Evolutionary conservation across 495 filamentous ascomycete genomes (phyloP).

Genomic region (Hypomontagnella submonticulosa): DNA sequence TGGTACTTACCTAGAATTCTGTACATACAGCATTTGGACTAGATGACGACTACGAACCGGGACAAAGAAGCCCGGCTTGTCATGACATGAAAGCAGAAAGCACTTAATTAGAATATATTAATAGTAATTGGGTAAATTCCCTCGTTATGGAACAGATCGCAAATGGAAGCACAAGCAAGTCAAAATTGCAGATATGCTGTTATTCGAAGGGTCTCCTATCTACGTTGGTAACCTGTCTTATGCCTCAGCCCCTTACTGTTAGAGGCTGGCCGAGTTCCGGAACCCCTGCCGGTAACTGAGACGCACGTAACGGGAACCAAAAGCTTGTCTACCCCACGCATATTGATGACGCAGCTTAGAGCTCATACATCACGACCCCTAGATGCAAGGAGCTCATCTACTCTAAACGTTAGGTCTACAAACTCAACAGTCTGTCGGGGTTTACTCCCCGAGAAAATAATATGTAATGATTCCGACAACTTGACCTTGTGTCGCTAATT

Average conservation of each 20-base stretch:
- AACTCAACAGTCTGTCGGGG: background rate
- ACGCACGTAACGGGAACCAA: constrained; percentile 11
- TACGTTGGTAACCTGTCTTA: background rate
- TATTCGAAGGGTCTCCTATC: too few species aligned
- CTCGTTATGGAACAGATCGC: too few species aligned
- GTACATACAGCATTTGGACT: constrained; percentile 37
- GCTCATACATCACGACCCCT: constrained; percentile 3
- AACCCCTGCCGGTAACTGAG: constrained; percentile 22
- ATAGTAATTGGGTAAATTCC: constrained; percentile 30
- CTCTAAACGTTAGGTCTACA: background rate
- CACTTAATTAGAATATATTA: constrained; percentile 36
- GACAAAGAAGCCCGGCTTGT: constrained; percentile 14
- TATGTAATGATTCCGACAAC: too few species aligned
- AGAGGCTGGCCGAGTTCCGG: constrained; percentile 38
- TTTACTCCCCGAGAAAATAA: background rate
- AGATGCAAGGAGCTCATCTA: background rate
- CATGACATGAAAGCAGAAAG: constrained; percentile 32
- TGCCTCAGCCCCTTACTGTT: constrained; percentile 17
- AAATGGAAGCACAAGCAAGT: too few species aligned
- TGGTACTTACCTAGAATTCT: constrained; percentile 29
- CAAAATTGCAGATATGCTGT: too few species aligned
- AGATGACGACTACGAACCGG: constrained; percentile 29
- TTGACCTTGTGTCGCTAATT: background rate
- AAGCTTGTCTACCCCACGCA: constrained; percentile 17
- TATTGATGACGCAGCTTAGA: constrained; percentile 26